phyloP scores from a whole-genome alignment of 371 early-diverging fungal genomes.

The Parasitella parasitica region DNA sequence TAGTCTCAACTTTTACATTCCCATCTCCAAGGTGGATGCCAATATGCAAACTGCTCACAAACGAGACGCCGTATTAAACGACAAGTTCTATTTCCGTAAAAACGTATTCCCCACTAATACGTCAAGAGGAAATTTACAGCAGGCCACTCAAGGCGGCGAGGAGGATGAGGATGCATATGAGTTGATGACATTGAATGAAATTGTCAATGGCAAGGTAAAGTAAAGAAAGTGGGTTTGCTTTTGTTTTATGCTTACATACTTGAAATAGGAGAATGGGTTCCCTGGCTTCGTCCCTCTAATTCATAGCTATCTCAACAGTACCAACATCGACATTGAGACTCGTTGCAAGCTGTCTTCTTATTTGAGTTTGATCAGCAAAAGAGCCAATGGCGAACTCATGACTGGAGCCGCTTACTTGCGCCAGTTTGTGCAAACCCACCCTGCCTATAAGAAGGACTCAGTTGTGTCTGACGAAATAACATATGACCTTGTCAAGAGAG shows the following conservation, averaged over 20 bases:
- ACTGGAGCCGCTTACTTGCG: constrained; percentile 94
- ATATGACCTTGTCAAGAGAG: constrained; percentile 80
- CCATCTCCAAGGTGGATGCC: constrained; percentile 92
- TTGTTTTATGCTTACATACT: neutral
- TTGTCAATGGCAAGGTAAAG: constrained; percentile 91
- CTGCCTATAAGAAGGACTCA: constrained; percentile 91
- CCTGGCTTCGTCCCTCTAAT: constrained; percentile 87
- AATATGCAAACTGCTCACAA: constrained; percentile 93
- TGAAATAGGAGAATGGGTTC: constrained; percentile 63
- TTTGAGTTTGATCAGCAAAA: constrained; percentile 77
- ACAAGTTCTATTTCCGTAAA: constrained; percentile 91
- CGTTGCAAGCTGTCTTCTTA: constrained; percentile 73
- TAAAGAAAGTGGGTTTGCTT: no score
- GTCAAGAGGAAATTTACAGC: neutral
- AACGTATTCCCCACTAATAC: constrained; percentile 59
- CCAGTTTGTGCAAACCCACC: constrained; percentile 86
- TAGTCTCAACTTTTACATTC: constrained; percentile 95
- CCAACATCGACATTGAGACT: constrained; percentile 66
- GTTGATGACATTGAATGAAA: constrained; percentile 88
- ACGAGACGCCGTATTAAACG: constrained; percentile 78
- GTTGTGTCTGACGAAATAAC: constrained; percentile 82
- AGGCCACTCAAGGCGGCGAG: neutral
- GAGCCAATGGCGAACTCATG: constrained; percentile 80
- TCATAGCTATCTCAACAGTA: constrained; percentile 75
- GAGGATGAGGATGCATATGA: constrained; percentile 64